Evolutionary conservation across 192 early-diverging fungal genomes (phyloP).

Genomic region (Thamnidium elegans): DNA sequence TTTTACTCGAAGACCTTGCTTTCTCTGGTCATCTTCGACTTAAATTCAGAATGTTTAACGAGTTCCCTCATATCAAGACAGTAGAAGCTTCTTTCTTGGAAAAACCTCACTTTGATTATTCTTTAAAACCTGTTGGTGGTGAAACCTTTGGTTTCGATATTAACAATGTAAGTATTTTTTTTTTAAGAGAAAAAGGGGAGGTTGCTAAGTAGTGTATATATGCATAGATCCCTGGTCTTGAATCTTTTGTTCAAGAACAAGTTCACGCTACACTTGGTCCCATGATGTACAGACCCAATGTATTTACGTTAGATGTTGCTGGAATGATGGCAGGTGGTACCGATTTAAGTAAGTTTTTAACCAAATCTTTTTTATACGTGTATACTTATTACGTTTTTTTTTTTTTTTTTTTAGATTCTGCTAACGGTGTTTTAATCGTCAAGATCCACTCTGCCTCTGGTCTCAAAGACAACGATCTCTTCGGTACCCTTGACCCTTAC

Average conservation of each 20-base stretch:
- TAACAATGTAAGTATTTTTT: slow-evolving; percentile 58
- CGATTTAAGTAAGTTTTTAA: slow-evolving; percentile 41
- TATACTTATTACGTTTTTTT: not conserved
- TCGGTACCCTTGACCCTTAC: slow-evolving; percentile 91
- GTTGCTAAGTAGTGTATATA: not conserved
- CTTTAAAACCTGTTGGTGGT: slow-evolving; percentile 85
- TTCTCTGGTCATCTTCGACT: slow-evolving; percentile 76
- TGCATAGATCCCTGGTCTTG: slow-evolving; percentile 74
- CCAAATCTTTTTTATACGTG: not conserved
- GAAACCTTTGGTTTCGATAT: slow-evolving; percentile 85
- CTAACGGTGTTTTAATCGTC: slow-evolving; percentile 84
- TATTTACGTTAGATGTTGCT: slow-evolving; percentile 76
- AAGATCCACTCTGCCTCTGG: slow-evolving; percentile 76
- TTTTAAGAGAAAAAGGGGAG: not conserved
- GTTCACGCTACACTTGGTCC: slow-evolving; percentile 70
- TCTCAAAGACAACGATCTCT: slow-evolving; percentile 83
- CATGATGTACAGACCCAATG: slow-evolving; percentile 85
- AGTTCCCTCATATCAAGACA: slow-evolving; percentile 84
- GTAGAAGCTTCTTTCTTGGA: slow-evolving; percentile 84
- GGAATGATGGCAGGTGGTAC: slow-evolving; percentile 68
- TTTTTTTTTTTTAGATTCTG: slow-evolving; percentile 47
- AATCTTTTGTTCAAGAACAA: slow-evolving; percentile 71
- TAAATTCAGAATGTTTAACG: slow-evolving; percentile 80
- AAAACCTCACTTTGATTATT: slow-evolving; percentile 85
- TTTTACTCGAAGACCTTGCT: slow-evolving; percentile 82